phyloP scores from a whole-genome alignment of 306 rosid species.

The Trifolium fragiferum region DNA sequence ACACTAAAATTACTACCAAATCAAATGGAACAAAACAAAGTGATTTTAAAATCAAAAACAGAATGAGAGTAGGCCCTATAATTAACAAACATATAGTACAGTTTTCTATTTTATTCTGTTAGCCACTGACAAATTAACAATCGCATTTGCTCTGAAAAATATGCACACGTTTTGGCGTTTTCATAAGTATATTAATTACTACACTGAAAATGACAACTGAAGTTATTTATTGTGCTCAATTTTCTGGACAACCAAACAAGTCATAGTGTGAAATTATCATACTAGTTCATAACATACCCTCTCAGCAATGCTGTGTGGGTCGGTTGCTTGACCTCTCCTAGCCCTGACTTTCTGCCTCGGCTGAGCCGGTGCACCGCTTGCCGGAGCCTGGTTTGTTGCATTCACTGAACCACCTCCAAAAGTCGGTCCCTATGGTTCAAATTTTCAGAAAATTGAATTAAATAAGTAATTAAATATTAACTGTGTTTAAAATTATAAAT shows the following conservation, averaged over 20 bases:
- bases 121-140: slow-evolving; percentile 21
- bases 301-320: slow-evolving; percentile 98
- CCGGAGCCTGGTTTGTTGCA: slow-evolving; percentile 57
- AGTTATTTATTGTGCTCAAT: slow-evolving; percentile 6
- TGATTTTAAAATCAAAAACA: not conserved
- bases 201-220: slow-evolving; percentile 39
- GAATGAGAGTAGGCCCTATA: not conserved
- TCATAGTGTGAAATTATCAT: not conserved
- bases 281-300: slow-evolving; percentile 64
- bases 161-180: slow-evolving; percentile 16
- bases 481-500: not conserved
- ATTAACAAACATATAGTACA: not conserved
- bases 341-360: slow-evolving; percentile 94
- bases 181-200: not conserved
- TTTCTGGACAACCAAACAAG: slow-evolving; percentile 35
- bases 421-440: slow-evolving; percentile 48
- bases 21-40: slow-evolving; percentile 29
- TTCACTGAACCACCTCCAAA: slow-evolving; percentile 56
- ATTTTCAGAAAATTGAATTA: not conserved
- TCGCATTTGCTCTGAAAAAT: slow-evolving; percentile 1
- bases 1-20: not conserved
- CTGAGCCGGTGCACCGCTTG: slow-evolving; percentile 60
- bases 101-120: not conserved
- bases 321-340: slow-evolving; percentile 96
- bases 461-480: not conserved